Evolutionary conservation across 1,139 yeast genomes (phyloP).

Genomic region (Diutina scorzettiae): DNA sequence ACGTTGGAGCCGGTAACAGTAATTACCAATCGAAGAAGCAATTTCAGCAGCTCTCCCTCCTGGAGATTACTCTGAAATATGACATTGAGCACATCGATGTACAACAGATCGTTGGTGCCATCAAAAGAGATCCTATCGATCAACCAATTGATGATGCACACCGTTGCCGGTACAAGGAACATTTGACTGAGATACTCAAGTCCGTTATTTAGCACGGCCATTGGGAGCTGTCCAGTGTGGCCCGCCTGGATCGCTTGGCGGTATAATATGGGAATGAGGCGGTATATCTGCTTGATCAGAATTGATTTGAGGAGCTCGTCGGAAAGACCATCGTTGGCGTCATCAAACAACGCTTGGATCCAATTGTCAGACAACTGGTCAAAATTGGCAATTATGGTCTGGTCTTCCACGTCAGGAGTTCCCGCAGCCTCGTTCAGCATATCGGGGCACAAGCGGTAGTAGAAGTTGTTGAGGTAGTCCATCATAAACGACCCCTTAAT

Average conservation of each 20-base stretch:
- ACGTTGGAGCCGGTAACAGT: slow-evolving; percentile 9
- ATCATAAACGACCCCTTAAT: slow-evolving; percentile 22
- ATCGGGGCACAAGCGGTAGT: slow-evolving; percentile 21
- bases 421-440: slow-evolving; percentile 15
- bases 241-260: slow-evolving; percentile 62
- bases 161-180: slow-evolving; percentile 29
- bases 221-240: slow-evolving; percentile 35
- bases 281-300: slow-evolving; percentile 55
- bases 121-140: slow-evolving; percentile 8
- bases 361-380: slow-evolving; percentile 54
- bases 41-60: slow-evolving; percentile 7
- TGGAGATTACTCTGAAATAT: slow-evolving; percentile 9
- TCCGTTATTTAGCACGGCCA: slow-evolving; percentile 25
- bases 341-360: slow-evolving; percentile 71
- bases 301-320: slow-evolving; percentile 68
- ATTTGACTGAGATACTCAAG: slow-evolving; percentile 33
- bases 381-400: slow-evolving; percentile 22
- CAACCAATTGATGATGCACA: slow-evolving; percentile 23
- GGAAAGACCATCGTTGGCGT: slow-evolving; percentile 64
- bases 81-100: slow-evolving; percentile 8
- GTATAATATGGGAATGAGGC: slow-evolving; percentile 60
- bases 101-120: slow-evolving; percentile 8
- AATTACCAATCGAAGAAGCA: slow-evolving; percentile 8
- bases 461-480: slow-evolving; percentile 24
- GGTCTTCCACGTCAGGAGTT: slow-evolving; percentile 17